These are phyloP conservation scores for Parathielavia hyrcaniae DNA, from an alignment of 495 filamentous ascomycete species.

Conservation along the genomic window DNA sequence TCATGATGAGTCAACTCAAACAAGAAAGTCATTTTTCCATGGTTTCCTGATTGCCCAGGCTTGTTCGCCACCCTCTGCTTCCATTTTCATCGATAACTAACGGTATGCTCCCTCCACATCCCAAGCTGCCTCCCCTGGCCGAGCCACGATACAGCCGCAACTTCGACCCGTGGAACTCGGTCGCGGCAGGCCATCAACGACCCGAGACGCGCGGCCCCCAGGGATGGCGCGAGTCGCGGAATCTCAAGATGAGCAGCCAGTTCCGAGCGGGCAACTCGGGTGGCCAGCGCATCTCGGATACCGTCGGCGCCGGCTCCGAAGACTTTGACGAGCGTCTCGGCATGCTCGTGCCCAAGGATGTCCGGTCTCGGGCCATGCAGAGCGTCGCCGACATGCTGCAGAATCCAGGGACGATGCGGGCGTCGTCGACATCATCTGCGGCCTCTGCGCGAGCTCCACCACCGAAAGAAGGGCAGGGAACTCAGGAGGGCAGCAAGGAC, in stretches of 20 bases:
- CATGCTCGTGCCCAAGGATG: slow-evolving; percentile 40
- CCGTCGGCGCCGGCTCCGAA: slow-evolving; percentile 50
- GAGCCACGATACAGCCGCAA: slow-evolving; percentile 41
- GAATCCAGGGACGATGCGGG: slow-evolving; percentile 40
- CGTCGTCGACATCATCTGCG: background rate
- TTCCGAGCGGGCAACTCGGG: slow-evolving; percentile 50
- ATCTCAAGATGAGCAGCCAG: slow-evolving; percentile 60
- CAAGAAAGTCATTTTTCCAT: background rate
- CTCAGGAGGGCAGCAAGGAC: background rate
- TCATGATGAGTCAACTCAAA: background rate
- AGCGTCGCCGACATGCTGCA: slow-evolving; percentile 46
- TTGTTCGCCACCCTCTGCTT: background rate
- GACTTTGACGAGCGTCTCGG: slow-evolving; percentile 43
- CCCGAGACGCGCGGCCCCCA: slow-evolving; percentile 57
- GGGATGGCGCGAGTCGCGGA: slow-evolving; percentile 65
- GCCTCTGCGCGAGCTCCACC: background rate
- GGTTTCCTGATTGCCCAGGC: background rate
- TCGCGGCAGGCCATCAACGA: slow-evolving; percentile 72
- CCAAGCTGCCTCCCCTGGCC: slow-evolving; percentile 38
- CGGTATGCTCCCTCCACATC: slow-evolving; percentile 24
- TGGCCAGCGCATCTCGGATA: slow-evolving; percentile 52
- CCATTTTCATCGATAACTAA: slow-evolving; percentile 8
- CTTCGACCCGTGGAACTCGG: slow-evolving; percentile 80
- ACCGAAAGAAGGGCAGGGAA: background rate
- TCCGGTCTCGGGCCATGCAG: slow-evolving; percentile 36